Percentiles rank a stretch among this genome's conserved stretches.
phyloP scores from a whole-genome alignment of 2,329 filamentous ascomycete genomes.

The Fusarium multiceps region DNA sequence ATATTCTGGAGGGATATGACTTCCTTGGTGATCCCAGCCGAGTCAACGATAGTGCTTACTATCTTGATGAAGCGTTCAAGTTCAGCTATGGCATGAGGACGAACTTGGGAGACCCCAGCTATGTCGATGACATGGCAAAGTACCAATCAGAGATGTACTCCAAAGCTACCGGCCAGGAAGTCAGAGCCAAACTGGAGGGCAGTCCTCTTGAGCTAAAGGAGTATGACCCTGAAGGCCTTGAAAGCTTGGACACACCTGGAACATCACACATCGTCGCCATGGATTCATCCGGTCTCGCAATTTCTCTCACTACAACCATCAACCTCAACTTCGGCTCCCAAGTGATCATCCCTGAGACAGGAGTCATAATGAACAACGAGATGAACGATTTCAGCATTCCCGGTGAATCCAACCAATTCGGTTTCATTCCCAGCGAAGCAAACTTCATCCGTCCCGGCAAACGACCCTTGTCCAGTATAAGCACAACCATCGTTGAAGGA shows the following conservation, averaged over 20 bases:
- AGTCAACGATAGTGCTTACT: slow-evolving; percentile 75
- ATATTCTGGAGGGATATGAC: slow-evolving; percentile 78
- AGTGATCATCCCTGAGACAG: slow-evolving; percentile 83
- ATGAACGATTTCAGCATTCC: slow-evolving; percentile 84
- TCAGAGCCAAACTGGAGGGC: slow-evolving; percentile 60
- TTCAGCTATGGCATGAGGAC: slow-evolving; percentile 83
- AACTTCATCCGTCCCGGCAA: slow-evolving; percentile 84
- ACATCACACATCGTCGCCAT: slow-evolving; percentile 75
- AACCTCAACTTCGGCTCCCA: slow-evolving; percentile 83
- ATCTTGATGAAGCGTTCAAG: slow-evolving; percentile 83
- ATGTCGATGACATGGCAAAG: slow-evolving; percentile 69
- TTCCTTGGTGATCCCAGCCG: slow-evolving; percentile 67
- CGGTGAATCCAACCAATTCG: slow-evolving; percentile 76
- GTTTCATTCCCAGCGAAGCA: slow-evolving; percentile 77
- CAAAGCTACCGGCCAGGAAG: slow-evolving; percentile 65
- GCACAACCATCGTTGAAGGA: slow-evolving; percentile 80
- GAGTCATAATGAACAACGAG: slow-evolving; percentile 76
- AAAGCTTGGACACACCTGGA: slow-evolving; percentile 70
- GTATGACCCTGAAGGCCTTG: slow-evolving; percentile 60
- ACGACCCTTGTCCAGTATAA: slow-evolving; percentile 81
- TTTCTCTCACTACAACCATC: slow-evolving; percentile 83
- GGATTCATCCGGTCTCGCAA: slow-evolving; percentile 76
- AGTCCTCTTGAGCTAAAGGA: slow-evolving; percentile 54
- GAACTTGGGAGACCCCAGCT: slow-evolving; percentile 80
- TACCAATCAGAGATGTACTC: slow-evolving; percentile 74